Evolutionary conservation across 75 land plant species (phyloP), one percentile per base, ranked within the genome.

Genomic region (Isoetes taiwanensis): DNA sequence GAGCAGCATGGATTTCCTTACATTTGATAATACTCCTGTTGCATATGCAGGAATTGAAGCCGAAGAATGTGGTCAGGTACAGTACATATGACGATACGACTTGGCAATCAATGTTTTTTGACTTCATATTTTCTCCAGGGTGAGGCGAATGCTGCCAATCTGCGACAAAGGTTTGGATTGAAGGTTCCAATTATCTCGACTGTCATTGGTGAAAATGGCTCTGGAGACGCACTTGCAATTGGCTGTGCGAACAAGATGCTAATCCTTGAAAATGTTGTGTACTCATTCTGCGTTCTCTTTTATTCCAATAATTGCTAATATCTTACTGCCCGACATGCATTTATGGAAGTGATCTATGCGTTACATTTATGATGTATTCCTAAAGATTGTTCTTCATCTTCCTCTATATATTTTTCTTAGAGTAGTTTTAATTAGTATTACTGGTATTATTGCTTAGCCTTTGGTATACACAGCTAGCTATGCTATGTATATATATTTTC

Each of bases 231-330:
- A 46, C 50, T 46, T 6, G 50, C 50, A 8, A 46, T 46, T 46
- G 50, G 50, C 16, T 46, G 50, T n/a, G 50, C 21, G 12, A 46
- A 46, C 50, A 46, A 46, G 50, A 46, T 46, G 50, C 50, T 46
- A 19, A 46, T 46, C 21, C 16, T 46, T 19, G 50, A 46, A 46
- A 46, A 46, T 23, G 16, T 23, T 4, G 50, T 46, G 25, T 46
- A 46, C 25, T 46, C n/a, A n/a, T n/a, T n/a, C n/a, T n/a, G n/a
- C n/a, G n/a, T n/a, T n/a, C n/a, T n/a, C n/a, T n/a, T n/a, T n/a
- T n/a, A n/a, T n/a, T n/a, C n/a, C n/a, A n/a, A n/a, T n/a, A n/a
- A n/a, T n/a, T n/a, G n/a, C n/a, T n/a, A n/a, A n/a, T n/a, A n/a
- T n/a, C n/a, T n/a, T n/a, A n/a, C n/a, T n/a, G n/a, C n/a, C n/a